Evolutionary conservation across 2,329 filamentous ascomycete genomes (phyloP).

Genomic region (Fusarium chlamydosporum): DNA sequence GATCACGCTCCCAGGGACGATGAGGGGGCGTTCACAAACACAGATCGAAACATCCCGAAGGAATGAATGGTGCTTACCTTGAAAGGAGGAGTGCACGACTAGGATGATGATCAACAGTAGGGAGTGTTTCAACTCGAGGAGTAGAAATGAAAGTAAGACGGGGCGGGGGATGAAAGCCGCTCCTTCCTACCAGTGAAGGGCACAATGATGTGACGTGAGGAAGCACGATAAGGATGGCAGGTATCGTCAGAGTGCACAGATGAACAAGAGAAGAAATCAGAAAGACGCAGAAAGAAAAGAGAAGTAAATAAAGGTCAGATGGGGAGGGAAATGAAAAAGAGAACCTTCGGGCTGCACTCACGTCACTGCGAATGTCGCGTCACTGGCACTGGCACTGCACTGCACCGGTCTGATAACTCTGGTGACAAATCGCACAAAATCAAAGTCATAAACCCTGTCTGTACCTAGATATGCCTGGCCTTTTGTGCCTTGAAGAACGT

Average conservation of each 20-base stretch:
- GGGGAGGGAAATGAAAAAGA: neutral
- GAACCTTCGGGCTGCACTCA: neutral
- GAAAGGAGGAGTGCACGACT: slow-evolving; percentile 9
- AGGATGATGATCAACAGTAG: neutral
- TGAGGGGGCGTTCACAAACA: neutral
- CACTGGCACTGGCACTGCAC: neutral
- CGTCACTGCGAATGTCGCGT: neutral
- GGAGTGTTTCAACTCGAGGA: neutral
- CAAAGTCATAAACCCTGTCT: neutral
- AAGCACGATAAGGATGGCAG: slow-evolving; percentile 3
- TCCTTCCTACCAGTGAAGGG: slow-evolving; percentile 27
- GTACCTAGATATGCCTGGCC: no score
- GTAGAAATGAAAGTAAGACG: neutral
- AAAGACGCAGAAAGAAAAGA: neutral
- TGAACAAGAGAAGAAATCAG: neutral
- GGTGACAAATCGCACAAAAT: slow-evolving; percentile 12
- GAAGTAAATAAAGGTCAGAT: neutral
- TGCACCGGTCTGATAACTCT: slow-evolving; percentile 13
- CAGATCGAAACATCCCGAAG: neutral
- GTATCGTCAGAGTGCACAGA: slow-evolving; percentile 5
- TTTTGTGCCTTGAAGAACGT: slow-evolving; percentile 7
- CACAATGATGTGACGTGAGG: slow-evolving; percentile 9
- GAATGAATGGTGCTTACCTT: slow-evolving; percentile 22
- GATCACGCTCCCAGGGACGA: neutral
- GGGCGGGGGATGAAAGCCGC: neutral